Percentiles rank a stretch among this genome's conserved stretches.
Conservation (phyloP, 106 monocot genomes). For the Agapanthus africanus region DNA sequence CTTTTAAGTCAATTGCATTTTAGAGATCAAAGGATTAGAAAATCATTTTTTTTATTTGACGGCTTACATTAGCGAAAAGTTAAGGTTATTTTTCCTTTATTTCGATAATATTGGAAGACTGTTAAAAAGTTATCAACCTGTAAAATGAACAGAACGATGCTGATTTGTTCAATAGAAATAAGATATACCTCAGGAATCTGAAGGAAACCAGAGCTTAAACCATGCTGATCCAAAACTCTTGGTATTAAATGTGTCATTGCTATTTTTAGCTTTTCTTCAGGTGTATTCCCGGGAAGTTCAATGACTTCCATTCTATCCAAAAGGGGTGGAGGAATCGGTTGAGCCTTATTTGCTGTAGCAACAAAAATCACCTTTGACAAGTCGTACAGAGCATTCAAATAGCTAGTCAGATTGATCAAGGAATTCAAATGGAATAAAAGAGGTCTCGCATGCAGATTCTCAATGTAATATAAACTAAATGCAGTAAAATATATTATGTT, state of each 20-base stretch:
- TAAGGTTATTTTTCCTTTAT: too few relatives aligned
- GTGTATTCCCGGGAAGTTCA: constrained; percentile 93
- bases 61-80: too few relatives aligned
- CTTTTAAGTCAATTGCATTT: too few relatives aligned
- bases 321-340: constrained; percentile 89
- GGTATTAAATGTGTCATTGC: constrained; percentile 85
- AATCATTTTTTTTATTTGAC: too few relatives aligned
- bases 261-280: constrained; percentile 93
- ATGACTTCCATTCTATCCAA: constrained; percentile 98
- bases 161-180: neutral
- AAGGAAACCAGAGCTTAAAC: constrained; percentile 65
- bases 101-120: too few relatives aligned
- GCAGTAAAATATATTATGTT: neutral
- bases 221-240: constrained; percentile 88
- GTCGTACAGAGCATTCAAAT: constrained; percentile 94
- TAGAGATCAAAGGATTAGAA: neutral
- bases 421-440: constrained; percentile 8
- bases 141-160: neutral
- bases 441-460: neutral
- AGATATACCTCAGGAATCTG: constrained; percentile 79
- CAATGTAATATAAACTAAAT: neutral
- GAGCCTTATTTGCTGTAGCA: constrained; percentile 85
- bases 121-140: neutral
- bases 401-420: constrained; percentile 65
- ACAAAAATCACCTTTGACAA: constrained; percentile 95